Conservation (phyloP, 768 basidiomycete genomes). For the Mycena latifolia region DNA sequence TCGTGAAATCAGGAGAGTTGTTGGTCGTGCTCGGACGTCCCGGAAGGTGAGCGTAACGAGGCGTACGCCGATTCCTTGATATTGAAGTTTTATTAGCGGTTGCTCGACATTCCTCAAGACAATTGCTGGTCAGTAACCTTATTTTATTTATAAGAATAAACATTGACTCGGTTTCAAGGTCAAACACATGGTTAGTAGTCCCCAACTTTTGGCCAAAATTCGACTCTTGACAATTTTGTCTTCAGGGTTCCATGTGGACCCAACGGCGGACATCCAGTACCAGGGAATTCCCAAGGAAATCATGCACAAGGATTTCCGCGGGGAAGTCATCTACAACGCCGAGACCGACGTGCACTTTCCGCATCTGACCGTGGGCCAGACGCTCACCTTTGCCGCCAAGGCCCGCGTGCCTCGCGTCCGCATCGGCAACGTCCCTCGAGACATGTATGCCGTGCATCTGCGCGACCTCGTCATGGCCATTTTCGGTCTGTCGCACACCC, state of each 20-base stretch:
- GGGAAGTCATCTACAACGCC: constrained; percentile 58
- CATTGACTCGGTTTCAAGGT: constrained; percentile 20
- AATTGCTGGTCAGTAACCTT: constrained; percentile 48
- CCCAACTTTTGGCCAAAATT: not conserved
- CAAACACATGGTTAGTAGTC: constrained; percentile 49
- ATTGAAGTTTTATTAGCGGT: constrained; percentile 38
- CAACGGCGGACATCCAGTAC: constrained; percentile 26
- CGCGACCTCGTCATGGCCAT: constrained; percentile 62
- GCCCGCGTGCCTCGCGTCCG: constrained; percentile 57
- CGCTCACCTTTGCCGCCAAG: constrained; percentile 64
- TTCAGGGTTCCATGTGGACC: constrained; percentile 30
- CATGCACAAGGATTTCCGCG: constrained; percentile 60
- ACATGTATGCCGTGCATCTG: constrained; percentile 51
- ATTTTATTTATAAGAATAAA: not conserved
- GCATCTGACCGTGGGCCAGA: constrained; percentile 61
- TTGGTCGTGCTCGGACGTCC: constrained; percentile 58
- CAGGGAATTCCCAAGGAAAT: constrained; percentile 57
- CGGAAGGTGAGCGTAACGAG: constrained; percentile 40
- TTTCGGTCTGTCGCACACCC: constrained; percentile 71
- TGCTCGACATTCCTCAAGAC: constrained; percentile 65
- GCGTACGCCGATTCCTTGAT: not conserved
- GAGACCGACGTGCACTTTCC: constrained; percentile 64
- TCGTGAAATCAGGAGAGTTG: constrained; percentile 65
- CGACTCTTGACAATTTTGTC: not conserved
- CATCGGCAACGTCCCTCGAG: constrained; percentile 46